Evolutionary conservation across 345 rosid genomes (phyloP), one percentile per base, ranked within the genome.

Genomic region (Salix viminalis): DNA sequence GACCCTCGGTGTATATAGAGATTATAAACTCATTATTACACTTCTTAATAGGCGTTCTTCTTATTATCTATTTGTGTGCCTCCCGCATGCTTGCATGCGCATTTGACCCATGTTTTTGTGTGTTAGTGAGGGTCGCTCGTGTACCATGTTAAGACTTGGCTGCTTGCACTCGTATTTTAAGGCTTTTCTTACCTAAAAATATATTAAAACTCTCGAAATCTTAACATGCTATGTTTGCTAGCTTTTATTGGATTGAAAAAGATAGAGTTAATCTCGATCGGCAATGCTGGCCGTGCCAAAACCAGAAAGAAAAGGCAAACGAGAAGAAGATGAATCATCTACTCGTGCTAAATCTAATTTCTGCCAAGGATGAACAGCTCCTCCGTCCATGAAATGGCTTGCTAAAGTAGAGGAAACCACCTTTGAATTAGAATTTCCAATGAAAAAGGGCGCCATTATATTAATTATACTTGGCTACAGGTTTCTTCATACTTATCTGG

Each of bases 51-150:
- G 83, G 76, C 76, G 28, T 62, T 67, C 48, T 77, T 62, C 37
- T 79, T 75, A 79, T 52, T 78, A 83, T 80, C 12, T 80, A 82
- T 62, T 76, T 72, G 73, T 76, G 81, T 61, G 72, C 65, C 76
- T 73, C 74, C 61, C 76, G 82, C 89, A 84, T 82, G 86, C 86
- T 77, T 85, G 95, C 94, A 89, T 89, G 91, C 91, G 93, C 88
- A 79, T 83, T 85, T 86, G 80, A 87, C 87, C 78, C 86, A 74
- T 85, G 84, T 80, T 81, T 79, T 83, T 86, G 60, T 78, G 80
- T 81, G 81, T 75, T 83, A 72, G 74, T 74, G 60, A 37, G 19
- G 73, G 77, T 78, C 69, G 71, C 76, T 74, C 52, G 14, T 62
- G 37, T 62, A 14, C 66, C 16, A 10, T 18, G 75, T 64, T 21